Base-by-base conservation (phyloP, 345 rosid genomes). In the Citrus sp. region DNA sequence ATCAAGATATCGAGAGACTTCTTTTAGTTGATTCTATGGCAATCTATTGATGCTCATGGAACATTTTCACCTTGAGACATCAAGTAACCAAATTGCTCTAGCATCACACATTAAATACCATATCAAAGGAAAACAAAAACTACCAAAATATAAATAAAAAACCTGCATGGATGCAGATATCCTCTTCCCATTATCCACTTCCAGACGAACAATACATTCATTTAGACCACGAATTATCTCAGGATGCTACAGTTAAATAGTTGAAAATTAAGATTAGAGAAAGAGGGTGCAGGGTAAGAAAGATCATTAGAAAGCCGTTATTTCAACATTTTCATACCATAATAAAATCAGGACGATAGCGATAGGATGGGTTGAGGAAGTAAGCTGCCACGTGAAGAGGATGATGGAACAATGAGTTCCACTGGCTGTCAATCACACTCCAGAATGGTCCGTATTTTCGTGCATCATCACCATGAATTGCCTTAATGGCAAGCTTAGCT, bases 301-400 rank as follows among this genome's bases (percentile, higher is more conserved):
- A 67, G 49, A 67, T 49, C 34, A 27, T 37, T 7, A 73, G 51
- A n/a, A 30, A 65, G 7, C 62, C 24, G 22, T 58, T 46, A 46
- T n/a, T 67, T 49, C 22, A 79, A 38, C 70, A 54, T 35, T 28
- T 63, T 66, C 87, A 65, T 92, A 95, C 99, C 94, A 85, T 82
- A 71, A 86, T 65, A 81, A 92, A 91, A 86, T 95, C 98, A 54
- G 87, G 86, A 74, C 86, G 89, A 77, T 91, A 95, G 67, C 92
- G 90, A 70, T 88, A 87, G n/a, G 93, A 87, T 7, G 97, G 99
- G 82, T 93, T 95, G 81, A 95, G 90, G 85, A 92, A 93, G 86
- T 92, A 93, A 51, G 99, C 96, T 81, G 98, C 97, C 72, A 90
- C 88, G 76, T 90, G 86, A 66, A 95, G 94, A 22, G 99, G 99